Evolutionary conservation across 2,329 filamentous ascomycete species (phyloP).

Genomic region (Aspergillus phoenicis): DNA sequence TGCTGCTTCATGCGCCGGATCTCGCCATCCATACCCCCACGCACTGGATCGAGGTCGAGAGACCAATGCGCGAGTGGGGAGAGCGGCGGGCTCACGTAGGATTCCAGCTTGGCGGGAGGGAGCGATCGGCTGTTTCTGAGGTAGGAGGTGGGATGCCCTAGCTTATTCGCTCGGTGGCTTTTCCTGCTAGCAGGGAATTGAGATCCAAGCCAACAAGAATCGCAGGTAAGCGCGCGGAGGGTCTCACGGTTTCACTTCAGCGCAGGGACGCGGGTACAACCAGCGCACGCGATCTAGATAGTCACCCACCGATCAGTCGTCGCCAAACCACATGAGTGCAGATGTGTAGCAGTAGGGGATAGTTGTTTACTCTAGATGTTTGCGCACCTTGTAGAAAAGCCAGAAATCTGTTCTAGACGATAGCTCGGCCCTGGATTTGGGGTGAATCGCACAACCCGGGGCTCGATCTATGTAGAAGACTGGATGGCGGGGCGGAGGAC

Average conservation of each 20-base stretch:
- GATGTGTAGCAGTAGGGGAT: neutral
- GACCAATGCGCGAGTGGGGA: constrained; percentile 67
- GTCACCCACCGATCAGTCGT: constrained; percentile 6
- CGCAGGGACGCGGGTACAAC: constrained; percentile 18
- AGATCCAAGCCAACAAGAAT: constrained; percentile 17
- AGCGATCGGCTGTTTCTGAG: constrained; percentile 2
- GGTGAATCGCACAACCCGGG: neutral
- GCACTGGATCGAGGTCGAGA: constrained; percentile 58
- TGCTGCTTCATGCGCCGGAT: constrained; percentile 73
- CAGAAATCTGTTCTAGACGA: neutral
- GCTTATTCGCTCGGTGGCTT: constrained; percentile 1
- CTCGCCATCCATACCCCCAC: constrained; percentile 77
- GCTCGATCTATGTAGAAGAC: neutral
- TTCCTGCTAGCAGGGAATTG: constrained; percentile 13
- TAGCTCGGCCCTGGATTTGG: neutral
- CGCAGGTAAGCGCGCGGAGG: constrained; percentile 17
- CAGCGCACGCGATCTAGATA: constrained; percentile 19
- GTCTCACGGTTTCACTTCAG: constrained; percentile 20
- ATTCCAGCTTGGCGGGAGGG: constrained; percentile 62
- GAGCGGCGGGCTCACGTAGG: constrained; percentile 63
- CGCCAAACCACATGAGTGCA: neutral
- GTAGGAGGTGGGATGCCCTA: neutral
- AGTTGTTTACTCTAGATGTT: neutral
- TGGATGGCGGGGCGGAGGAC: neutral
- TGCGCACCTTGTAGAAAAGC: neutral